Conservation (phyloP, 106 monocot genomes). For the Dendrobium officinale region DNA sequence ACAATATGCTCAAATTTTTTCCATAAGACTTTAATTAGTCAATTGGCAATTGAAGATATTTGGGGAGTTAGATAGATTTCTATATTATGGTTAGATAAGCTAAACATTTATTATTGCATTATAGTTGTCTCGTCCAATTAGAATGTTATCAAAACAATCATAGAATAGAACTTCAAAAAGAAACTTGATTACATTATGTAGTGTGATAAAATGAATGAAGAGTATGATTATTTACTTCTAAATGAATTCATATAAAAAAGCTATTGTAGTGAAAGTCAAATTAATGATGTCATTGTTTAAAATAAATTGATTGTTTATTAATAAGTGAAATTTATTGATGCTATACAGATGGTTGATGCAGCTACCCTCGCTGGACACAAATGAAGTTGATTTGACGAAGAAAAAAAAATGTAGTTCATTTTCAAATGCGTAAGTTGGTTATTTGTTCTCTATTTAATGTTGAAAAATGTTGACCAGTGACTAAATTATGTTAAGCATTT, state of each 20-base stretch:
- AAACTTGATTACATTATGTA: not conserved
- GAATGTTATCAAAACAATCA: too few relatives aligned
- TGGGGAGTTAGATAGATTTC: too few relatives aligned
- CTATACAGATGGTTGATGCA: slow-evolving; percentile 7
- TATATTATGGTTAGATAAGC: too few relatives aligned
- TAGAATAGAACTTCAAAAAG: not conserved
- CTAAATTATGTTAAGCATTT: not conserved
- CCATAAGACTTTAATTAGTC: too few relatives aligned
- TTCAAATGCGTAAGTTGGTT: slow-evolving; percentile 1
- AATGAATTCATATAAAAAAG: not conserved
- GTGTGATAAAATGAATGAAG: not conserved
- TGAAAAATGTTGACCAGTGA: not conserved
- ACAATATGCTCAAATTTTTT: too few relatives aligned
- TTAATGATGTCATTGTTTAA: not conserved
- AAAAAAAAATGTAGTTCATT: not conserved
- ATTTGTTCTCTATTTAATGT: not conserved
- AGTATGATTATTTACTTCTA: not conserved
- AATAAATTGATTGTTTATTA: not conserved
- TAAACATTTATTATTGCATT: too few relatives aligned
- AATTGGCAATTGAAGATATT: too few relatives aligned
- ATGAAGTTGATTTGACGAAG: not conserved
- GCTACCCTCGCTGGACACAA: not conserved
- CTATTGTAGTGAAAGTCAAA: not conserved
- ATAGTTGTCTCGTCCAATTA: too few relatives aligned
- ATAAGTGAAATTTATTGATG: not conserved